Evolutionary conservation across 2,329 filamentous ascomycete genomes (phyloP), one percentile per base, ranked within the genome.

Genomic region (Ophiostoma himal-ulmi): DNA sequence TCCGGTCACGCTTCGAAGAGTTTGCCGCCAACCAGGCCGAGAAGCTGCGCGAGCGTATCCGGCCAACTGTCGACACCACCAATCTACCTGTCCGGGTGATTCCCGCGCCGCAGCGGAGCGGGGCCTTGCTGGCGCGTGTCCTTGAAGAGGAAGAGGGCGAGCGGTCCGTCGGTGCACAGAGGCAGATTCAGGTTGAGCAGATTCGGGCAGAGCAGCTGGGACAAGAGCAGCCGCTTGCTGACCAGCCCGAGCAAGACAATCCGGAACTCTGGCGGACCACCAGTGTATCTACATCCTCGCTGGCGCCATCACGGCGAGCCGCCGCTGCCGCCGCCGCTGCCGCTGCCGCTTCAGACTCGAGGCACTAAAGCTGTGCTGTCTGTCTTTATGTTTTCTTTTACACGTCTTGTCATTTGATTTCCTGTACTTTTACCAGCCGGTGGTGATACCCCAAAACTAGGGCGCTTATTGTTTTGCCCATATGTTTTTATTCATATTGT

Each of bases 11-110:
- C 17, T 76, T 89, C 1, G 88, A 90, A 71, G 84, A 88, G 67
- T 89, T 89, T 74, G 86, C 87, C 0, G 85, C 82, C 1, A 83
- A 81, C 8, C 86, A 89, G 72, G 88, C 86, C 0, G 87, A 89
- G 73, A 85, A 82, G 75, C 77, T 89, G 6, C 81, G 86, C 11
- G 87, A 89, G 70, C 83, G 80, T 71, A 81, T 88, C 66, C 81
- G 84, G 13, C 83, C 86, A 11, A 83, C 82, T 0, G 81, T 83
- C 0, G 83, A 86, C 74, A 86, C 83, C 1, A 84, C 84, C 26
- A 83, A 82, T 72, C 78, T 89, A 22, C 86, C 87, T 1, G 83
- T 87, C 1, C 86, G 82, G 22, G 83, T 88, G 8, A 88, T 90
- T 17, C 87, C 88, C 2, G 86, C 88, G 0, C 88, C 88, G 22